Base-by-base conservation (phyloP, 2,329 filamentous ascomycete species). In the Lojkania enalia region DNA sequence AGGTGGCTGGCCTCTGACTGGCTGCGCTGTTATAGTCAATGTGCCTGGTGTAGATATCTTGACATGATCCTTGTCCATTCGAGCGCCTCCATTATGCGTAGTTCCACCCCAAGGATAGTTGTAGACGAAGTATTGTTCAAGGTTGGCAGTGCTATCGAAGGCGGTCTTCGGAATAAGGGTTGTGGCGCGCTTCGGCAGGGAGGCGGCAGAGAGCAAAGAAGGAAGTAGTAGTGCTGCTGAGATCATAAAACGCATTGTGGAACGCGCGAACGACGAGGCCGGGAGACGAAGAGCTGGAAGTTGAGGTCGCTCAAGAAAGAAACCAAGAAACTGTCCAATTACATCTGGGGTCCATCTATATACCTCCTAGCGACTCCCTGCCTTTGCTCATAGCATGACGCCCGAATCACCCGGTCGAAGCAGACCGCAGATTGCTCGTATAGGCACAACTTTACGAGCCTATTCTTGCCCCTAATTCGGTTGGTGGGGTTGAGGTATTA, bases 41-140 rank as follows among this genome's bases (percentile, higher is more conserved):
- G 69, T 69, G 25, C 74, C 74, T 2, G 60, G 44, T 2, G 50
- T 35, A 7, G 58, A 41, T 37, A 80, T 67, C 3, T 58, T 50
- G 35, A 79, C 73, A 29, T 80, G 74, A 7, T 66, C 57, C 38
- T 72, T 65, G 52, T 71, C 54, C 80, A 82, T 83, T 25, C 78
- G 77, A 0, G 80, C 79, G 0, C 72, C 76, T 30, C 80, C 80
- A 55, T 82, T 82, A 66, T 82, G 79, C 2, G 57, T 60, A 54
- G 78, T 75, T 14, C 71, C 76, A 16, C 79, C 79, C 80, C 79
- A 81, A 2, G 78, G 79, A 55, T 83, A 82, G 51, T 77, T 73
- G 63, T 78, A 78, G 41, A 60, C 63, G 68, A 78, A 82, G 62
- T 77, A 70, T 33, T 66, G 37, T 29, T 69, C 63, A 14, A 71